Conservation (phyloP, 441 rosid species). For the Lepidium campestre region DNA sequence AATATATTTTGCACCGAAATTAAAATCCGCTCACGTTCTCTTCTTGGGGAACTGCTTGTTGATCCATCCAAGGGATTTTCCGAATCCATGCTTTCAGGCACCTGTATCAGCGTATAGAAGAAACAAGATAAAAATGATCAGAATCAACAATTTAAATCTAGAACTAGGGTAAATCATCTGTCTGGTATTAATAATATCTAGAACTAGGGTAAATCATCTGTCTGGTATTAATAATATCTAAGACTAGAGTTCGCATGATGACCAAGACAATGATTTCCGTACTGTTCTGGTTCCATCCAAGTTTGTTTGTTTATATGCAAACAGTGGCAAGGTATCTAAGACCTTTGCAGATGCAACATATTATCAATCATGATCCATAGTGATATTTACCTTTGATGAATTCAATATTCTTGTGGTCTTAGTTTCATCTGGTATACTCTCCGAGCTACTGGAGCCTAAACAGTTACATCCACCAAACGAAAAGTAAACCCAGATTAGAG, state of each 20-base stretch:
- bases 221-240: not conserved
- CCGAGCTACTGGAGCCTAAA: slow-evolving; percentile 45
- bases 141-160: not conserved
- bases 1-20: not conserved
- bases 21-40: slow-evolving; percentile 43
- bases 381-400: slow-evolving; percentile 35
- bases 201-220: not conserved
- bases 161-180: no score
- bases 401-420: slow-evolving; percentile 32
- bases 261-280: not conserved
- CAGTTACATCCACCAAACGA: slow-evolving; percentile 28
- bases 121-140: not conserved
- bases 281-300: not conserved
- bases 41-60: slow-evolving; percentile 34
- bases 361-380: not conserved
- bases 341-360: not conserved
- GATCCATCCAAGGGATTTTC: slow-evolving; percentile 36
- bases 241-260: not conserved
- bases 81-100: slow-evolving; percentile 28
- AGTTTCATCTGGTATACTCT: slow-evolving; percentile 38
- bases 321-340: not conserved
- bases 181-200: no score
- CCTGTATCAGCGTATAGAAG: slow-evolving; percentile 22
- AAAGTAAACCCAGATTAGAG: not conserved
- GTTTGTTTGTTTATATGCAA: not conserved